Evolutionary conservation across 2,329 filamentous ascomycete genomes (phyloP).

Genomic region (Hymenoscyphus linearis): DNA sequence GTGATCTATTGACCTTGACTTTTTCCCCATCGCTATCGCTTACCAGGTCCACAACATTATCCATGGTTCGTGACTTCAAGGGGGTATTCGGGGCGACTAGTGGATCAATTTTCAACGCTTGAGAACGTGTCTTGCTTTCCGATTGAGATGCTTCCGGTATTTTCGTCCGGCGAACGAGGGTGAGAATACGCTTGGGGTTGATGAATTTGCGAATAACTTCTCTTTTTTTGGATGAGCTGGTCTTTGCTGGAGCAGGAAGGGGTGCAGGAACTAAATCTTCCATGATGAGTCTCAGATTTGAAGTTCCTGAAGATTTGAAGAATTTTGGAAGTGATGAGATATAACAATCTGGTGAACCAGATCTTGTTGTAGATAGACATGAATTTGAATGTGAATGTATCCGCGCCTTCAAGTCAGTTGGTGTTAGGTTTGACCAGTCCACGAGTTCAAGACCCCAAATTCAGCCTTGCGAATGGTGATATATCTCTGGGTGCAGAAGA

Average conservation of each 20-base stretch:
- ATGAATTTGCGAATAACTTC: background rate
- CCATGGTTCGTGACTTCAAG: background rate
- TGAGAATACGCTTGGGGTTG: background rate
- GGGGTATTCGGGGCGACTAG: background rate
- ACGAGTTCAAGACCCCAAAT: background rate
- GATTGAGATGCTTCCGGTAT: background rate
- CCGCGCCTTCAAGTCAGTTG: background rate
- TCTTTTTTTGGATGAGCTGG: background rate
- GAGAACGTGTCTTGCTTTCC: background rate
- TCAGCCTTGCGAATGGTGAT: background rate
- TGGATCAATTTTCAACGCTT: background rate
- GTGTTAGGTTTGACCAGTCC: too few relatives aligned
- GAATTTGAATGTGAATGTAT: background rate
- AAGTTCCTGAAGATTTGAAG: background rate
- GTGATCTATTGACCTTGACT: too few relatives aligned
- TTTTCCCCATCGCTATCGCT: background rate
- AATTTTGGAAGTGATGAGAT: background rate
- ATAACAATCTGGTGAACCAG: background rate
- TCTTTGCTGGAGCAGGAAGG: background rate
- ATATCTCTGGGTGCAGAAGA: background rate
- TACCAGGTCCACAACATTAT: background rate
- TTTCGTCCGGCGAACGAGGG: background rate
- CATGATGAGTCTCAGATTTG: background rate
- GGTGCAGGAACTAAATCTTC: background rate
- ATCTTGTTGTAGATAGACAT: background rate